These are phyloP conservation scores for Trichoderma reesei DNA, from an alignment of 495 filamentous ascomycete genomes.

Conservation along the genomic window DNA sequence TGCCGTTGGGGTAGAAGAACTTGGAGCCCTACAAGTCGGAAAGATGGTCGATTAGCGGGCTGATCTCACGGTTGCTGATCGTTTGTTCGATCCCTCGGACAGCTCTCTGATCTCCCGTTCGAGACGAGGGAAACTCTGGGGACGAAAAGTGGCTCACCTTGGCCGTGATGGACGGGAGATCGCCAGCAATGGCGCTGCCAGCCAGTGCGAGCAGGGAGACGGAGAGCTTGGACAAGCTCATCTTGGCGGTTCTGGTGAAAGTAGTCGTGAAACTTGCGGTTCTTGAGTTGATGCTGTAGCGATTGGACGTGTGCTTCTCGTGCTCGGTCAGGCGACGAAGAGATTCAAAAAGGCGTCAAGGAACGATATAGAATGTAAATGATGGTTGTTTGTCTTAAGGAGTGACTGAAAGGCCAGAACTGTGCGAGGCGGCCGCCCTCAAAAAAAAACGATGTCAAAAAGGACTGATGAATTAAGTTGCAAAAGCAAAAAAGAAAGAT, in stretches of 20 bases:
- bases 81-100: background rate
- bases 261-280: background rate
- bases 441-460: background rate
- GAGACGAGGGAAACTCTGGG: background rate
- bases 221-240: constrained; percentile 11
- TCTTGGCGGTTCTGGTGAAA: background rate
- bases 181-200: background rate
- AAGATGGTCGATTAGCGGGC: background rate
- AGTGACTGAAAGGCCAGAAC: background rate
- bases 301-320: background rate
- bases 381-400: background rate
- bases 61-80: background rate
- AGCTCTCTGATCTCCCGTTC: background rate
- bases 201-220: constrained; percentile 11
- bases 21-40: constrained; percentile 32
- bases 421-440: background rate
- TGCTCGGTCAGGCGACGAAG: too few relatives aligned
- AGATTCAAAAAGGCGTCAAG: background rate
- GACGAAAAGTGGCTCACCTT: constrained; percentile 7
- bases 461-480: background rate
- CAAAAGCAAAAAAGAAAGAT: background rate
- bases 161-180: constrained; percentile 8
- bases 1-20: constrained; percentile 59
- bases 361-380: background rate
- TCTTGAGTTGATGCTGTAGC: background rate